Evolutionary conservation across 805 yeast genomes (phyloP).

Genomic region (Ogataea methylovora): DNA sequence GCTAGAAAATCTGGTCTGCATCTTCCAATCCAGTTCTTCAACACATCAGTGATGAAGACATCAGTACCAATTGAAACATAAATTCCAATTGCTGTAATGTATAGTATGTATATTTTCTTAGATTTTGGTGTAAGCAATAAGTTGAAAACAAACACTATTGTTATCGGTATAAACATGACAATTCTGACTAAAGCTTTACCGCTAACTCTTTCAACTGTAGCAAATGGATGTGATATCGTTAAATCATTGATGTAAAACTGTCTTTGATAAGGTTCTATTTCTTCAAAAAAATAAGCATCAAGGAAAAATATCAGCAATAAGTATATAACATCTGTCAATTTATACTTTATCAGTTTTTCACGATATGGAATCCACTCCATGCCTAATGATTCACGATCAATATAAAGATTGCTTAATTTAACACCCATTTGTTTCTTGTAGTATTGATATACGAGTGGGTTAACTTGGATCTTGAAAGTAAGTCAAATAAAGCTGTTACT

Average conservation of each 20-base stretch:
- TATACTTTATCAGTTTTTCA: slow-evolving; percentile 15
- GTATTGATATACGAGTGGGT: no score
- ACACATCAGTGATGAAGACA: slow-evolving; percentile 57
- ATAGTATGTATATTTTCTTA: slow-evolving; percentile 53
- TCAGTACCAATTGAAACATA: slow-evolving; percentile 51
- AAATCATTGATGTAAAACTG: slow-evolving; percentile 71
- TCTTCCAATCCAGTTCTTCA: slow-evolving; percentile 83
- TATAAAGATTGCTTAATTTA: slow-evolving; percentile 8
- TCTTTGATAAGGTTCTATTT: slow-evolving; percentile 60
- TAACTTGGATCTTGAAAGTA: no score
- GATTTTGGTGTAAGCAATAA: slow-evolving; percentile 35
- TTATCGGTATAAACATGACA: slow-evolving; percentile 43
- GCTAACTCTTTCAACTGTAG: slow-evolving; percentile 66
- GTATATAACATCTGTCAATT: slow-evolving; percentile 18
- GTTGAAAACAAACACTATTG: slow-evolving; percentile 25
- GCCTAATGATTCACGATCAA: slow-evolving; percentile 23
- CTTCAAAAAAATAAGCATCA: slow-evolving; percentile 19
- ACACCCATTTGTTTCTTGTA: slow-evolving; percentile 4
- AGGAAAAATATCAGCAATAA: slow-evolving; percentile 10
- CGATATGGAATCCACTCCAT: slow-evolving; percentile 12
- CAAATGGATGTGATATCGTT: slow-evolving; percentile 75
- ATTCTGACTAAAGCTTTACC: slow-evolving; percentile 45
- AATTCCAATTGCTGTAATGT: slow-evolving; percentile 62
- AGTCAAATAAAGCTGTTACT: no score
- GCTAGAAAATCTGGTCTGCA: slow-evolving; percentile 89